These are phyloP conservation scores for Crotalaria pallida DNA, from an alignment of 306 rosid genomes.

Conservation along the genomic window DNA sequence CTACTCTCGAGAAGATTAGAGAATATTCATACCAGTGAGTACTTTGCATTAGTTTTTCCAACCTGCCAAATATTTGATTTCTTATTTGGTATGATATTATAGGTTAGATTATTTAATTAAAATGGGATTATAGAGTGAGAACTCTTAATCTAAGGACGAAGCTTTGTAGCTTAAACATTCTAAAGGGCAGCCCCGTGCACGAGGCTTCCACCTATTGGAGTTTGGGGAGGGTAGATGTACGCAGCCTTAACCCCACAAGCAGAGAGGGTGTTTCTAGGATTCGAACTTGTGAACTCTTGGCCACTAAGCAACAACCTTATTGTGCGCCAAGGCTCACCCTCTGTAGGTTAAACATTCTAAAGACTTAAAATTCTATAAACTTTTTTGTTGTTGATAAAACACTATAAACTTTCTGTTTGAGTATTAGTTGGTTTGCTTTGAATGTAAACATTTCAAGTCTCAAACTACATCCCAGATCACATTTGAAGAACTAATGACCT, in stretches of 20 bases:
- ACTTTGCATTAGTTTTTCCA: constrained; percentile 11
- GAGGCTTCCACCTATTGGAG: no score
- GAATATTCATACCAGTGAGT: constrained; percentile 66
- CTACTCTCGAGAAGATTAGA: constrained; percentile 59
- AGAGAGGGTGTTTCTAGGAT: no score
- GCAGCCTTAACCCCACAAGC: no score
- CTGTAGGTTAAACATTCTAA: constrained; percentile 5
- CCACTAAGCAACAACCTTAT: no score
- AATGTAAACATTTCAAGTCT: background rate
- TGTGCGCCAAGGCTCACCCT: no score
- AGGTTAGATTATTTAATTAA: background rate
- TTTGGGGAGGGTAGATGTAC: no score
- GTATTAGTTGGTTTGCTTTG: background rate
- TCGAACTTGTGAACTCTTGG: no score
- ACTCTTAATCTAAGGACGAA: constrained; percentile 8
- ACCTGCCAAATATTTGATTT: constrained; percentile 13
- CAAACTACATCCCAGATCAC: background rate
- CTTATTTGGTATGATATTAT: constrained; percentile 2
- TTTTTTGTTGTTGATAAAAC: no score
- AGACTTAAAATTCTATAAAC: background rate
- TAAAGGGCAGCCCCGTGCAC: no score
- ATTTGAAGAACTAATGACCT: background rate
- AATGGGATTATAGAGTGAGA: background rate
- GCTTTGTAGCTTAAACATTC: no score
- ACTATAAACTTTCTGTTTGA: background rate